These are phyloP conservation scores for Phanerochaete sordida DNA, from an alignment of 768 basidiomycete species.

Conservation along the genomic window DNA sequence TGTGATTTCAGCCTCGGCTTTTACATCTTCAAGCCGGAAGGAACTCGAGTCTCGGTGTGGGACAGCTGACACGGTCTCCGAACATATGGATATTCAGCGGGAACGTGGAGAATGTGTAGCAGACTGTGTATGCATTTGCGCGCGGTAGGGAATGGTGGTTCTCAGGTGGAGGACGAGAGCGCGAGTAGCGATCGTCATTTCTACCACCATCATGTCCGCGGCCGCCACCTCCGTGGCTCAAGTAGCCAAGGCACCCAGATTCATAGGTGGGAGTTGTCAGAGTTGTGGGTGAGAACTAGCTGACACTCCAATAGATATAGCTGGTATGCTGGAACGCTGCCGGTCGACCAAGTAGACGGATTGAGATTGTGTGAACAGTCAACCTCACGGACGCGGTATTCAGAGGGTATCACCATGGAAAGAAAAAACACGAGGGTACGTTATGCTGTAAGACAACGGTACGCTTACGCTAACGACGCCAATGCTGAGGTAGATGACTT, in stretches of 20 bases:
- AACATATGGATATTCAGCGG: neutral
- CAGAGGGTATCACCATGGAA: slow-evolving; percentile 46
- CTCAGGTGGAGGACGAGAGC: neutral
- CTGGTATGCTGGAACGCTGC: slow-evolving; percentile 24
- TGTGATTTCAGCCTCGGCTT: neutral
- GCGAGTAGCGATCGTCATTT: neutral
- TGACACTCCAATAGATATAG: slow-evolving; percentile 31
- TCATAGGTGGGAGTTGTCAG: slow-evolving; percentile 29
- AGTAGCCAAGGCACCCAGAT: slow-evolving; percentile 20
- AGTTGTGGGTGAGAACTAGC: neutral
- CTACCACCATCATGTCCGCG: slow-evolving; percentile 23
- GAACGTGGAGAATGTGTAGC: too few relatives aligned
- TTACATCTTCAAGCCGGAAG: neutral
- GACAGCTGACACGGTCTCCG: neutral
- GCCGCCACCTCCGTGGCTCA: slow-evolving; percentile 20
- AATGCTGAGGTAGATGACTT: slow-evolving; percentile 52
- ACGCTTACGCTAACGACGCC: neutral
- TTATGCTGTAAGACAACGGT: slow-evolving; percentile 10
- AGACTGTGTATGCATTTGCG: too few relatives aligned
- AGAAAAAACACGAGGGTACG: slow-evolving; percentile 47
- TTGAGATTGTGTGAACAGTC: slow-evolving; percentile 26
- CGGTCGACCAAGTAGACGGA: neutral
- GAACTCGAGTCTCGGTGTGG: neutral
- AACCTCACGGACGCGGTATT: slow-evolving; percentile 60
- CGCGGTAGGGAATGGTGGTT: too few relatives aligned